Conservation (phyloP, 495 filamentous ascomycete genomes). For the Penicillium robsamsonii region DNA sequence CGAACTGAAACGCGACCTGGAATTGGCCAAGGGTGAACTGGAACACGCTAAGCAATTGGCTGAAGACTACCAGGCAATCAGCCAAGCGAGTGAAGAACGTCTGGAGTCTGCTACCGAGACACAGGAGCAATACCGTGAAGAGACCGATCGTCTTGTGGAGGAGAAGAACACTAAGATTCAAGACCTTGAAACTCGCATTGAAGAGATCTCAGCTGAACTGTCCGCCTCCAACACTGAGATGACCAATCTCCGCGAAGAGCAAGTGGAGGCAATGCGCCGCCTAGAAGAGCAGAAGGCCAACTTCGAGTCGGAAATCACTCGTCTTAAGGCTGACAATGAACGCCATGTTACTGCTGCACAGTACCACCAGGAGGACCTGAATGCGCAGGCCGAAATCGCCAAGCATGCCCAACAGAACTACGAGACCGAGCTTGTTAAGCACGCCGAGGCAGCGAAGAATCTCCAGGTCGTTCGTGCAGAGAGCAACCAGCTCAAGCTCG, state of each 20-base stretch:
- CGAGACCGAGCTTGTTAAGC: constrained; percentile 87
- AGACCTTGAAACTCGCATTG: constrained; percentile 75
- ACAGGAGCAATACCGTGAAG: constrained; percentile 79
- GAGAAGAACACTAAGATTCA: constrained; percentile 74
- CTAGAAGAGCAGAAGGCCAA: constrained; percentile 76
- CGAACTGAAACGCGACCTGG: constrained; percentile 78
- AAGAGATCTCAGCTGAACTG: constrained; percentile 80
- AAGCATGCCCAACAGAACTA: constrained; percentile 92
- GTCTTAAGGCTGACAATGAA: constrained; percentile 82
- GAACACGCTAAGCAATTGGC: constrained; percentile 74
- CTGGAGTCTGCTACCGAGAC: constrained; percentile 74
- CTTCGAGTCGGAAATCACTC: constrained; percentile 71
- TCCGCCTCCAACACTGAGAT: constrained; percentile 76
- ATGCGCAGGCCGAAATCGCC: constrained; percentile 90
- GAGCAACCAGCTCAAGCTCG: constrained; percentile 74
- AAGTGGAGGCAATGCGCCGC: constrained; percentile 68
- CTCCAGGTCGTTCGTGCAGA: constrained; percentile 76
- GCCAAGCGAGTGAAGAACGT: constrained; percentile 84
- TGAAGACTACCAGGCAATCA: constrained; percentile 87
- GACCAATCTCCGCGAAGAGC: constrained; percentile 69
- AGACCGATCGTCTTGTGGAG: constrained; percentile 69
- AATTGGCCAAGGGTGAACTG: constrained; percentile 70
- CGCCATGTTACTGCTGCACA: constrained; percentile 70
- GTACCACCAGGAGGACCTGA: constrained; percentile 84
- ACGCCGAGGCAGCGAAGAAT: constrained; percentile 84